Percentiles rank a stretch among this genome's conserved stretches.
These are phyloP conservation scores for Eucalyptus decipiens DNA, from an alignment of 345 rosid genomes.

Conservation along the genomic window DNA sequence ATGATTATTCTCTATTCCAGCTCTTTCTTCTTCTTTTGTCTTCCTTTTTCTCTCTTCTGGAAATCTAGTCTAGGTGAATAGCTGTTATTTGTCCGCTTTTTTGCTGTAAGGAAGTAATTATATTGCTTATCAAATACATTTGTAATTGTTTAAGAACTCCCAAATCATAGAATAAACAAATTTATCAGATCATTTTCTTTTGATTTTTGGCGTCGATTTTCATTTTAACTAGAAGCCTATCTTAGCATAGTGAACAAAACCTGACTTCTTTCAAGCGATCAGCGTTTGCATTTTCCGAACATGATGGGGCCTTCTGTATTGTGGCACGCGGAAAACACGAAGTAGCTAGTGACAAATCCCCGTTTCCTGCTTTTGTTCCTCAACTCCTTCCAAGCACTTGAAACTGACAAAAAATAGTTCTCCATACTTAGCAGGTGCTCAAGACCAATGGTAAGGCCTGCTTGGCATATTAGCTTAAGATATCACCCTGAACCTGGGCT, in stretches of 20 bases:
- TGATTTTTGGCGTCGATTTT: background rate
- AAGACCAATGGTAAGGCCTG: background rate
- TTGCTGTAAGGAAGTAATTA: background rate
- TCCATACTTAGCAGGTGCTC: background rate
- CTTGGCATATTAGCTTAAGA: background rate
- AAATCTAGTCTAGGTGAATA: background rate
- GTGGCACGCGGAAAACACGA: background rate
- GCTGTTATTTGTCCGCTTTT: background rate
- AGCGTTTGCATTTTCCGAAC: background rate
- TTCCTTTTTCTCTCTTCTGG: background rate
- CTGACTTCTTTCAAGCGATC: background rate
- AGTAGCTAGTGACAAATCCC: background rate
- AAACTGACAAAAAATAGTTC: background rate
- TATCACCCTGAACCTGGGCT: background rate
- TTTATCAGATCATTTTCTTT: background rate
- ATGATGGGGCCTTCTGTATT: background rate
- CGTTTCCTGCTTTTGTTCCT: background rate
- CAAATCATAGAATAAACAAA: background rate
- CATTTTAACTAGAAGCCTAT: background rate
- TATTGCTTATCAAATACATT: background rate
- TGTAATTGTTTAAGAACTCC: background rate
- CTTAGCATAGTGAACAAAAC: background rate
- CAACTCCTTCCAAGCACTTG: background rate
- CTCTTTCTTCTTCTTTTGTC: background rate
- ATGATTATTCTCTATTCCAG: background rate